phyloP scores from a whole-genome alignment of 192 early-diverging fungal genomes.

The Spizellomyces punctatus region DNA sequence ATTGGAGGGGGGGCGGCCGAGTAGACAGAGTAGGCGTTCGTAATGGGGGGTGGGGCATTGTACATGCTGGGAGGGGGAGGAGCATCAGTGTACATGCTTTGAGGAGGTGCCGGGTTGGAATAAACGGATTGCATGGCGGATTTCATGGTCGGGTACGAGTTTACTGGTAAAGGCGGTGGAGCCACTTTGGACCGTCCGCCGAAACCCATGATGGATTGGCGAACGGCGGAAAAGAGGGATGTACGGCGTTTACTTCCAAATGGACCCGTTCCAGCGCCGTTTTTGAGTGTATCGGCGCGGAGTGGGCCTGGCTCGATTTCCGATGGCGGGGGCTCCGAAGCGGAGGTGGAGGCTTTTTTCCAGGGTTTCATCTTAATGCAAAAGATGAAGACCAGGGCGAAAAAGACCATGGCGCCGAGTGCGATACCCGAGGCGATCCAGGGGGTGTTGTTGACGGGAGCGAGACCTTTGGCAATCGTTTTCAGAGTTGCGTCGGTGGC shows the following conservation, averaged over 20 bases:
- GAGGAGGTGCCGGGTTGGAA: neutral
- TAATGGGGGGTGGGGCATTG: neutral
- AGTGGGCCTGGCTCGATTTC: slow-evolving; percentile 16
- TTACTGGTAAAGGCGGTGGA: neutral
- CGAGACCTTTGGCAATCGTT: neutral
- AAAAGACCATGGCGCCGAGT: slow-evolving; percentile 30
- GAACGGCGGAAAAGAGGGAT: slow-evolving; percentile 11
- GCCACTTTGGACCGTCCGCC: slow-evolving; percentile 1
- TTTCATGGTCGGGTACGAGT: neutral
- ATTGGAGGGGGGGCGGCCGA: neutral
- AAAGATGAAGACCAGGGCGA: slow-evolving; percentile 21
- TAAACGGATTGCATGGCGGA: slow-evolving; percentile 13
- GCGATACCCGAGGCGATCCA: slow-evolving; percentile 38
- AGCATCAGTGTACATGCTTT: slow-evolving; percentile 3
- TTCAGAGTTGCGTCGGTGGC: neutral
- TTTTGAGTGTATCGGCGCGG: slow-evolving; percentile 4
- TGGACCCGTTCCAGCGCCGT: slow-evolving; percentile 7
- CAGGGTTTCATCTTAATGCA: slow-evolving; percentile 27
- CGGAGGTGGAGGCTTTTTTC: slow-evolving; percentile 21
- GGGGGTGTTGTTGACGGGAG: slow-evolving; percentile 24
- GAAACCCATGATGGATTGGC: slow-evolving; percentile 21
- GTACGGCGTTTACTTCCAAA: neutral
- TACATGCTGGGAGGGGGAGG: neutral
- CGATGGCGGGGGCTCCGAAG: slow-evolving; percentile 22
- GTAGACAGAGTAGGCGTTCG: neutral